These are phyloP conservation scores for Linaria vulgaris DNA, from an alignment of 257 asterid species.

Conservation along the genomic window DNA sequence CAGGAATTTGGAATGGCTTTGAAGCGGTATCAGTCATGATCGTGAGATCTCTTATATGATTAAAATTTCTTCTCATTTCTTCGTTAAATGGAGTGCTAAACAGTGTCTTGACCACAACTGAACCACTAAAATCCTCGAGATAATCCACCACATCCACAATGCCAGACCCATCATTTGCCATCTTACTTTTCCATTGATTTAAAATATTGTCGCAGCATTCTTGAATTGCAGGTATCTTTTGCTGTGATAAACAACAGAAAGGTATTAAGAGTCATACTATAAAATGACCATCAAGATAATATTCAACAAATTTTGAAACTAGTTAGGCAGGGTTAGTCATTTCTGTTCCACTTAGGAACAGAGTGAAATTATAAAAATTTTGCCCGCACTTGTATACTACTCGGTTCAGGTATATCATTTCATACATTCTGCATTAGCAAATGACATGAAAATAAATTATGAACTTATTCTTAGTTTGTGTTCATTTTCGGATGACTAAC, in stretches of 20 bases:
- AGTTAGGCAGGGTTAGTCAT: no score
- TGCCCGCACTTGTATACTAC: no score
- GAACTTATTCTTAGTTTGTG: no score
- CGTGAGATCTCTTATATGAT: slow-evolving; percentile 17
- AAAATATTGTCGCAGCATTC: slow-evolving; percentile 4
- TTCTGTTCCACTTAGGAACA: no score
- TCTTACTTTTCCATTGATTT: slow-evolving; percentile 12
- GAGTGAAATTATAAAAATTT: no score
- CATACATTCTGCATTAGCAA: no score
- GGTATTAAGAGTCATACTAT: no score
- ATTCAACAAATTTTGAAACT: no score
- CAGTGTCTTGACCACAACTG: not conserved
- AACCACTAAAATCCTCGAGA: slow-evolving; percentile 5
- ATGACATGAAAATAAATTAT: no score
- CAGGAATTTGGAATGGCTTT: slow-evolving; percentile 23
- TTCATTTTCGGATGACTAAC: no score
- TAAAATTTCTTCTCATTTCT: slow-evolving; percentile 7
- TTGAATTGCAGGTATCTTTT: slow-evolving; percentile 24
- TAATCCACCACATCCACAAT: slow-evolving; percentile 10
- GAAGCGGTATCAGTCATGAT: slow-evolving; percentile 16
- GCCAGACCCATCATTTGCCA: not conserved
- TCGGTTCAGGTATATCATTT: no score
- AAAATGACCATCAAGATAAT: no score
- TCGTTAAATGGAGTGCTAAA: slow-evolving; percentile 4
- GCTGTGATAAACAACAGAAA: slow-evolving; percentile 11